These are phyloP conservation scores for Chalciporus pseudorubinellus DNA, from an alignment of 768 basidiomycete genomes.

Conservation along the genomic window DNA sequence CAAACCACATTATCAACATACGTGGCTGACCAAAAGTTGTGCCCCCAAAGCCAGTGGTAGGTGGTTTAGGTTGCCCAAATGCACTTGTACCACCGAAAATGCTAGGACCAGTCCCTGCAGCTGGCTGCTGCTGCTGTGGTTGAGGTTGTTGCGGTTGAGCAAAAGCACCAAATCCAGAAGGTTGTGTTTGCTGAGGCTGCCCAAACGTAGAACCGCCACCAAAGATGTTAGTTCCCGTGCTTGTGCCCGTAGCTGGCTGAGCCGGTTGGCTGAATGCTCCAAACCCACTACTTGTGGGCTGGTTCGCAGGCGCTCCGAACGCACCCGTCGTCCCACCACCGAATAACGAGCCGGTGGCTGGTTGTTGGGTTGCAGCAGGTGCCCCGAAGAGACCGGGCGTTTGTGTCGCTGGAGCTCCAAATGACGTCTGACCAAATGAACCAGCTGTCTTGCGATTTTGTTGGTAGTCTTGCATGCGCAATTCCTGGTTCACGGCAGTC, in stretches of 20 bases:
- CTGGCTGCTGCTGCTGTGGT: slow-evolving; percentile 36
- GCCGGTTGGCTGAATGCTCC: slow-evolving; percentile 36
- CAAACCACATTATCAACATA: slow-evolving; percentile 5
- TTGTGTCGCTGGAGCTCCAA: slow-evolving; percentile 26
- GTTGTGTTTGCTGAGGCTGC: slow-evolving; percentile 31
- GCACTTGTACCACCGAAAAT: slow-evolving; percentile 34
- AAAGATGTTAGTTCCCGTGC: slow-evolving; percentile 41
- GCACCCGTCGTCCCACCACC: slow-evolving; percentile 19
- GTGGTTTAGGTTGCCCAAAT: slow-evolving; percentile 35
- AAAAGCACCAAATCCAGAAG: slow-evolving; percentile 50
- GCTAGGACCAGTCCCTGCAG: slow-evolving; percentile 31
- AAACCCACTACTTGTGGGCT: slow-evolving; percentile 29
- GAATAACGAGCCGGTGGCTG: slow-evolving; percentile 32
- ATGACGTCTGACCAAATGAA: slow-evolving; percentile 53
- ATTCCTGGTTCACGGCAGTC: slow-evolving; percentile 46
- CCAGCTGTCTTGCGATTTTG: slow-evolving; percentile 71
- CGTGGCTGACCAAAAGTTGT: slow-evolving; percentile 26
- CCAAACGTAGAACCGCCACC: slow-evolving; percentile 42
- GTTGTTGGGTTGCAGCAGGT: slow-evolving; percentile 25
- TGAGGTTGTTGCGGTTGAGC: slow-evolving; percentile 41
- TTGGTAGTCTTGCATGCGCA: slow-evolving; percentile 72
- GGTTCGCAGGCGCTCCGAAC: slow-evolving; percentile 27
- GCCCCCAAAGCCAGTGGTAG: slow-evolving; percentile 29
- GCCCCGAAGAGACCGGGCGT: slow-evolving; percentile 27
- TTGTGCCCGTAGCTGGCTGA: slow-evolving; percentile 36